Evolutionary conservation across 345 rosid genomes (phyloP).

Genomic region (Bruguiera gymnorhiza): DNA sequence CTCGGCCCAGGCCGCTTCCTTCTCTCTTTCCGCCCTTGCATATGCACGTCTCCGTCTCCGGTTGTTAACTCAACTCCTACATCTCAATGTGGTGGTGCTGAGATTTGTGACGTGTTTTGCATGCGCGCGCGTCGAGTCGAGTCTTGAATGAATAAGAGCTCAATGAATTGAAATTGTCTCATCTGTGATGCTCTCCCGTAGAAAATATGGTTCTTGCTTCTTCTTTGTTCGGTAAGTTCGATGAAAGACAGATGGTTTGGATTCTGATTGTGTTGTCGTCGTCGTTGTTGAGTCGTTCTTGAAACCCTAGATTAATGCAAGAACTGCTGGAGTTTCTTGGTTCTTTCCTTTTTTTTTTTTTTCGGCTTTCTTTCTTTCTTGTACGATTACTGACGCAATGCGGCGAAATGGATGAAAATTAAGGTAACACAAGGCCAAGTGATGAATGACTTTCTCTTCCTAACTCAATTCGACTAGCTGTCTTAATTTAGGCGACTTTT

Average conservation of each 20-base stretch:
- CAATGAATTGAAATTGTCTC: constrained; percentile 48
- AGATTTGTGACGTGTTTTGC: no score
- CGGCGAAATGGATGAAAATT: no score
- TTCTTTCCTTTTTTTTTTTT: background rate
- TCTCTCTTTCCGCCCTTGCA: no score
- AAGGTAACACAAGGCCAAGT: no score
- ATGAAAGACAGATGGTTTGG: background rate
- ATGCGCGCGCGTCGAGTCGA: no score
- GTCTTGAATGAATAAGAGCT: constrained; percentile 2
- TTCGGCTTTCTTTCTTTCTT: background rate
- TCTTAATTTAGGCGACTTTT: no score
- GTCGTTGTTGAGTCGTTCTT: background rate
- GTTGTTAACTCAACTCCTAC: no score
- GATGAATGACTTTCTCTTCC: no score
- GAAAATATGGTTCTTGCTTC: constrained; percentile 70
- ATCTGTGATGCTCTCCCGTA: constrained; percentile 36
- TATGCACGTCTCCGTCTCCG: no score
- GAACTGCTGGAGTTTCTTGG: background rate
- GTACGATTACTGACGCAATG: background rate
- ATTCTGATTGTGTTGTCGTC: background rate
- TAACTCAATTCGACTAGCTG: no score
- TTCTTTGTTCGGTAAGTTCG: constrained; percentile 63
- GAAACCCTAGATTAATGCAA: background rate
- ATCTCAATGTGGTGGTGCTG: no score
- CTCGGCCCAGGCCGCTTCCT: no score